Evolutionary conservation across 2,329 filamentous ascomycete species (phyloP), one percentile per base, ranked within the genome.

Genomic region (Tolypocladium ovalisporum): DNA sequence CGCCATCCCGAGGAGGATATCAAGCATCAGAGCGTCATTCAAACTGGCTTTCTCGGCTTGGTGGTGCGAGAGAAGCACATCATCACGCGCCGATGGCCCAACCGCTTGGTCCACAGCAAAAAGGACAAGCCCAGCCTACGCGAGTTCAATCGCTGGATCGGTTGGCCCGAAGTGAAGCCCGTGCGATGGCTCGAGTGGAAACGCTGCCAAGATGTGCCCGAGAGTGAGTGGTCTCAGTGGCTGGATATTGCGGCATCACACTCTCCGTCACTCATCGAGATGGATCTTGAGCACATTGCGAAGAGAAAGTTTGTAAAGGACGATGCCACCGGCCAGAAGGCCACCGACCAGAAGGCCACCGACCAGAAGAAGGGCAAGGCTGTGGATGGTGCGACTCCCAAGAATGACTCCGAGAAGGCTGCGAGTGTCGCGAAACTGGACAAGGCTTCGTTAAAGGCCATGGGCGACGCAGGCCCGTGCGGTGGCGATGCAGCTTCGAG

Each of bases 101-200:
- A 65, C 39, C 56, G 62, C 22, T 54, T 66, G 17, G 53, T 65
- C 4, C 49, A 62, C 44, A 54, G 37, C n/a, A 56, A 32, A 5
- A 60, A 51, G 0, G 55, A 56, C 22, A 52, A 15, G 13, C 63
- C 62, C 4, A 57, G 56, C 2, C 32, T 58, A 22, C 32, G 57
- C 22, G 61, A 64, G 13, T 64, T 65, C 12, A 61, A 65, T 40
- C 62, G 63, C 34, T 64, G 57, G 58, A 19, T 67, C 8, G 58
- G 63, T 1, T 68, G 66, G 66, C 54, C 60, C 7, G 52, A 61
- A 52, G 51, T 42, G 17, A 57, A 40, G 32, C 63, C 66, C 3
- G 53, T 60, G 24, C 60, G 62, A 52, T 68, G 66, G 66, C 52
- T 69, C 5, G 67, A 69, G 55, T 69, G 67, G 67, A 63, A 60